Evolutionary conservation across 192 early-diverging fungal species (phyloP).

Genomic region (Haplosporangium gracile): DNA sequence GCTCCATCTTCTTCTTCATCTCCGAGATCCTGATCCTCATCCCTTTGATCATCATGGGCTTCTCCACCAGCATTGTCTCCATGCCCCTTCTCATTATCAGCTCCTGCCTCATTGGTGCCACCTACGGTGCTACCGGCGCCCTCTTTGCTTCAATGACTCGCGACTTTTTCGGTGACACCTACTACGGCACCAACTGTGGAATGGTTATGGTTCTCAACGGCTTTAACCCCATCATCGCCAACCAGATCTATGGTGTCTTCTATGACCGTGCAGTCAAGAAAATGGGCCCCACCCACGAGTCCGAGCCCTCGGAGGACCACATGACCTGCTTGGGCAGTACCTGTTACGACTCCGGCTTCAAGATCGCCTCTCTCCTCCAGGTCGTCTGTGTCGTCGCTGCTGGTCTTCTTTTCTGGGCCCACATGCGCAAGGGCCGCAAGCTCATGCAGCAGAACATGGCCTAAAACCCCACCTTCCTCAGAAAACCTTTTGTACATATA

Average conservation of each 20-base stretch:
- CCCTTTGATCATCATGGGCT: conserved; percentile 48
- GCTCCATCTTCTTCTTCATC: conserved; percentile 51
- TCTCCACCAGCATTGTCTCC: conserved; percentile 20
- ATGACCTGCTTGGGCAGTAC: conserved; percentile 33
- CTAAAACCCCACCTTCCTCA: not conserved
- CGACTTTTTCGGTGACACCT: conserved; percentile 47
- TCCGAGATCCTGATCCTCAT: conserved; percentile 47
- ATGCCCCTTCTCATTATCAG: conserved; percentile 18
- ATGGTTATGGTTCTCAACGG: conserved; percentile 56
- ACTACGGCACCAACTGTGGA: conserved; percentile 50
- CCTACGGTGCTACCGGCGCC: conserved; percentile 50
- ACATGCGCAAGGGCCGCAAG: conserved; percentile 45
- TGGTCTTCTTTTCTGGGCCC: conserved; percentile 47
- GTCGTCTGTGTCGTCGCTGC: conserved; percentile 44
- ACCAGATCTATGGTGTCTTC: conserved; percentile 50
- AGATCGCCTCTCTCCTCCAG: conserved; percentile 47
- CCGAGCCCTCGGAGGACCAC: not conserved
- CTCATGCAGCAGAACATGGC: conserved; percentile 22
- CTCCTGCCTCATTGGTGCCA: conserved; percentile 48
- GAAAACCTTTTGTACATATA: not conserved
- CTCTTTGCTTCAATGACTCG: conserved; percentile 52
- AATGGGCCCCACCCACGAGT: conserved; percentile 9
- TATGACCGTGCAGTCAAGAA: conserved; percentile 40
- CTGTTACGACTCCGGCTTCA: conserved; percentile 47
- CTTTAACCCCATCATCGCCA: conserved; percentile 52